Evolutionary conservation across 2,329 filamentous ascomycete genomes (phyloP), one percentile per base, ranked within the genome.

Genomic region (Colletotrichum caudatum): DNA sequence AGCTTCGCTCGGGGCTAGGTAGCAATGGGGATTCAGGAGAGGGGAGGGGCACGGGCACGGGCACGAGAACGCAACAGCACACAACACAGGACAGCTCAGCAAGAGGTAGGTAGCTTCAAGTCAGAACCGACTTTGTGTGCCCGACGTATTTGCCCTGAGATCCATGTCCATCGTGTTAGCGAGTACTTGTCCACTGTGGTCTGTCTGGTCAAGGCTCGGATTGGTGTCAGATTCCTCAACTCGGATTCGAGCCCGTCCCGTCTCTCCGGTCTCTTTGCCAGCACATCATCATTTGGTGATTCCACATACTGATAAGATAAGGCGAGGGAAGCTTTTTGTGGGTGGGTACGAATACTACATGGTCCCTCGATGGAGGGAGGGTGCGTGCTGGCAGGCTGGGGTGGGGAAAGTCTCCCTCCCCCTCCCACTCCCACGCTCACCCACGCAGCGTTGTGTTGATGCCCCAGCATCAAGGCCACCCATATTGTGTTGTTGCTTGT

Each of bases 21-120:
- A 66, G 59, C 35, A 26, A 61, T 70, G 59, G 69, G 60, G 51
- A n/a, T 75, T 70, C 64, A 61, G 69, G 75, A 74, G 69, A 65
- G 65, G 71, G 68, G 73, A 74, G 72, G 74, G 74, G 75, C 76
- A 61, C 57, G 26, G 73, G 75, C 76, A 61, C 57, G 26, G 66
- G 64, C 69, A 71, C 61, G 44, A 65, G 61, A 64, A 48, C 44
- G 51, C 29, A 35, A 57, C 33, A 57, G 33, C 37, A 9, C 29
- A 29, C 29, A 29, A 4, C 29, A 29, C 29, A 29, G 29, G 29
- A 29, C 29, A 29, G 29, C 29, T 29, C 29, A 54, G 51, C 29
- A 58, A n/a, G 18, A 37, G 23, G 16, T 18, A n/a, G 37, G 61
- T 64, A 56, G 61, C 61, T 56, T 41, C 58, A 26, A 60, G 58